These are phyloP conservation scores for Prunus dulcis DNA, from an alignment of 306 rosid genomes.

Conservation along the genomic window DNA sequence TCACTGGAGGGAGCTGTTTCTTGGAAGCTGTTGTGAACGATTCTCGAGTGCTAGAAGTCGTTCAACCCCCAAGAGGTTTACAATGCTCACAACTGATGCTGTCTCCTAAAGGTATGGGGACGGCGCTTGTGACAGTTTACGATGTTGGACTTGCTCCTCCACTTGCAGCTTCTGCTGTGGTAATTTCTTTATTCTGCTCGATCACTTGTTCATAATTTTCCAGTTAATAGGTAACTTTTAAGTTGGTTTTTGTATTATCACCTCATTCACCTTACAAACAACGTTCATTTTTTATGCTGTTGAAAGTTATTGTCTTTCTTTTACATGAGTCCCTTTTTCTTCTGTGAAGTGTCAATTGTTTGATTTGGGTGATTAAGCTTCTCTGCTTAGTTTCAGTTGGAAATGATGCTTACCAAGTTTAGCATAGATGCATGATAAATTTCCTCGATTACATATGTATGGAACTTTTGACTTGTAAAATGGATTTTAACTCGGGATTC, in stretches of 20 bases:
- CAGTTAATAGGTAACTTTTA: neutral
- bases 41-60: conserved; percentile 73
- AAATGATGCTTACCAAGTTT: neutral
- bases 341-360: neutral
- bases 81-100: conserved; percentile 63
- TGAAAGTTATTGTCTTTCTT: neutral
- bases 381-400: neutral
- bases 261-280: conserved; percentile 2
- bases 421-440: neutral
- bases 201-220: neutral
- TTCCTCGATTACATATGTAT: neutral
- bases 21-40: conserved; percentile 73
- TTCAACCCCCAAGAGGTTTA: conserved; percentile 55
- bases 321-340: neutral
- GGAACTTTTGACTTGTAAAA: neutral
- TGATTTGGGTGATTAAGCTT: neutral
- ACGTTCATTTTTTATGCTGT: conserved; percentile 3
- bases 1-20: conserved; percentile 94
- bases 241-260: neutral
- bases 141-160: conserved; percentile 86
- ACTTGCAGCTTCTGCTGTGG: conserved; percentile 65
- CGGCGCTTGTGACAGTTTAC: conserved; percentile 61
- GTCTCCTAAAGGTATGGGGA: conserved; percentile 80
- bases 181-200: conserved; percentile 36
- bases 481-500: neutral